These are phyloP conservation scores for Irineochytrium annulatum DNA, from an alignment of 192 early-diverging fungal genomes.

Conservation along the genomic window DNA sequence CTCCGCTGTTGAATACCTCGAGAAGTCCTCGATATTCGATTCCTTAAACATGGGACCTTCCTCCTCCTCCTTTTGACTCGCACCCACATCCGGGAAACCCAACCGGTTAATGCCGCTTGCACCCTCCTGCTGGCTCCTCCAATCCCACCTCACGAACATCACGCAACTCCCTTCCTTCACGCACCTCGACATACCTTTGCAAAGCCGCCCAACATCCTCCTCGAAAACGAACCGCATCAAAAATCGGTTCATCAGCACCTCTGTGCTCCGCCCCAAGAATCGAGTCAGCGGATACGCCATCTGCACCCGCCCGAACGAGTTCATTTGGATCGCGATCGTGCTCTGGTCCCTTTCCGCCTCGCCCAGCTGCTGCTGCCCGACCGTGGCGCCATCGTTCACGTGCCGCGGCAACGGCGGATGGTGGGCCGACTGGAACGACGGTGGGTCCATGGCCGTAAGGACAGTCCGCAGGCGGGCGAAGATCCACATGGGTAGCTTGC, in stretches of 20 bases:
- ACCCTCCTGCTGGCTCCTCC: slow-evolving; percentile 12
- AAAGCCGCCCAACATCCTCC: slow-evolving; percentile 20
- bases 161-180: slow-evolving; percentile 18
- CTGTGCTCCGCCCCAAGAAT: slow-evolving; percentile 15
- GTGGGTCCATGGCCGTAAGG: background rate
- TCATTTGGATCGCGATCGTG: slow-evolving; percentile 20
- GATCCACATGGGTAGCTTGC: background rate
- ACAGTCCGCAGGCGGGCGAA: background rate
- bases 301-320: slow-evolving; percentile 30
- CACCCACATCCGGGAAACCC: background rate
- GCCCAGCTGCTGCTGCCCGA: no score
- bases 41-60: background rate
- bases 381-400: no score
- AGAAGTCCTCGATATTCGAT: no score
- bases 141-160: slow-evolving; percentile 33
- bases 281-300: slow-evolving; percentile 22
- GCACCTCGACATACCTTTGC: slow-evolving; percentile 19
- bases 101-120: background rate
- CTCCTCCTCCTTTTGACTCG: background rate
- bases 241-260: slow-evolving; percentile 27
- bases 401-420: no score
- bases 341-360: background rate
- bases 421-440: no score
- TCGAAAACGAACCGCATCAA: slow-evolving; percentile 31
- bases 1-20: no score